Base-by-base conservation (phyloP, 1,284 basidiomycete species). In the Ceratorhiza oryzae-sativae region DNA sequence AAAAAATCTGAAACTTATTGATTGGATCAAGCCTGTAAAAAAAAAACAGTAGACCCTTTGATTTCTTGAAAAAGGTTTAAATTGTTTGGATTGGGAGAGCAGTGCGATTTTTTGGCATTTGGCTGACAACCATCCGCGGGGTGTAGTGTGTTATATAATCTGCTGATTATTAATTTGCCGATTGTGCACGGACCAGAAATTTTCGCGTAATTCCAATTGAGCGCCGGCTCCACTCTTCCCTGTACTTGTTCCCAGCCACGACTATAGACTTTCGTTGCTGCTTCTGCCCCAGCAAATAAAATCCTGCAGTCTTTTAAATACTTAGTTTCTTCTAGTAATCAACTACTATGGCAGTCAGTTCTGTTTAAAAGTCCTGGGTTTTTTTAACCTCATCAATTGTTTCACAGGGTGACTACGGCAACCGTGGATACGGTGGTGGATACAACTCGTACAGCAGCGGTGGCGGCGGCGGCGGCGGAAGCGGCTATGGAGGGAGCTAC, bases 401-500 rank as follows among this genome's bases (percentile, higher is more conserved):
- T 78, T 39, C 8, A 74, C 78, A 79, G 77, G 78, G 78, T 51
- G 77, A 77, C 71, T 76, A 77, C 65, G 51, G 67, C 36, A 68
- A 58, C 56, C 67, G 56, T 18, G 55, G 77, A 53, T 73, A 75
- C 36, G 77, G 76, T 67, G 75, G 75, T 49, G 76, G 76, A 39
- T 74, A 74, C 51, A 45, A 18, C 42, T 45, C 42, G 9, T 45
- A 45, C 42, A 18, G 42, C 42, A 18, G 42, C n/a, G 75, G 76
- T 27, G 76, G 77, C 58, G 77, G 77, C 36, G 76, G 78, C 27
- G 76, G 76, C 32, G 6, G 13, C 36, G 75, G 75, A 18, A 77
- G 79, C 30, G 76, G 77, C 48, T 77, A 77, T 36, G 77, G 77
- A 36, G 77, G n/a, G n/a, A n/a, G n/a, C n/a, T n/a, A n/a, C n/a